Evolutionary conservation across 2,329 filamentous ascomycete species (phyloP), one percentile per base, ranked within the genome.

Genomic region (Pseudopyrenochaeta lycopersici): DNA sequence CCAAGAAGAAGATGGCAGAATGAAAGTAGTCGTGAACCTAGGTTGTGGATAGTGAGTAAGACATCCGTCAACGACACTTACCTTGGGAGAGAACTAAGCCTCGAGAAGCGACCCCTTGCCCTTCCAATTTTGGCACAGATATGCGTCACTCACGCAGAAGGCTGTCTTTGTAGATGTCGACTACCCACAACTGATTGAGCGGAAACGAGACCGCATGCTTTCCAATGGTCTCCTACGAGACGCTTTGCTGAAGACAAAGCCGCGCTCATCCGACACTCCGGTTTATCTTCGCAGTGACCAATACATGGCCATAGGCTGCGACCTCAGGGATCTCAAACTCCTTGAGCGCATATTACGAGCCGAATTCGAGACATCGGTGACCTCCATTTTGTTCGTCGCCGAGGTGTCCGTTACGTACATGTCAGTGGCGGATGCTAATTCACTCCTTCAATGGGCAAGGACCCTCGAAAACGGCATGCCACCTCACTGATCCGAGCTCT

Each of bases 401-500:
- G 94, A 98, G 76, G 92, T 97, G 12, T 96, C 92, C 3, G 85
- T 96, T 35, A 95, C 92, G 1, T 96, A 96, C 67, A 96, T 97
- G 91, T 87, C 92, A 50, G 85, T 86, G 2, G 74, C 84, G 18
- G 87, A 86, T 35, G 88, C 92, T 5, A 88, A 97, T 77, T 81
- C 83, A 14, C 80, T 97, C 7, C 88, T 97, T 27, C 72, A 81
- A 45, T 97, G 92, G 92, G 88, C 90, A n/a, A 85, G 86, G 49
- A 85, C 78, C 10, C 80, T 96, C 44, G 83, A 86, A 11, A 80
- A 89, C 74, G 85, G 90, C 91, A 77, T 67, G 80, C 64, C 60
- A 23, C 30, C 36, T 27, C 63, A 17, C 10, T 17, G 7, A 40
- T 11, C 40, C 32, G 52, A 2, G 17, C 31, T 30, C 10, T 43